Evolutionary conservation across 1,284 basidiomycete species (phyloP).

Genomic region (Rhodotorula sp.): DNA sequence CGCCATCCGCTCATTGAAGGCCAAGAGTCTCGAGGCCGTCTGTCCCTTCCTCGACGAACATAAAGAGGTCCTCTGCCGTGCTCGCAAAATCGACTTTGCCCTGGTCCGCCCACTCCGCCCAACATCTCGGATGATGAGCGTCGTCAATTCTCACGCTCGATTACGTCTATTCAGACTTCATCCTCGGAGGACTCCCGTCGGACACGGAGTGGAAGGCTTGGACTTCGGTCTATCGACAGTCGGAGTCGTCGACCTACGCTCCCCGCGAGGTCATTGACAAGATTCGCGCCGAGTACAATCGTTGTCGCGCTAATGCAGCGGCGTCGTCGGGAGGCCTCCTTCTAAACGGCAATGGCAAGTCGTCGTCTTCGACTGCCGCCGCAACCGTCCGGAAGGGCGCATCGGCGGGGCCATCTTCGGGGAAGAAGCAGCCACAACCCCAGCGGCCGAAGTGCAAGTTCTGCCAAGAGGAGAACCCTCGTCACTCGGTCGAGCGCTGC

Average conservation of each 20-base stretch:
- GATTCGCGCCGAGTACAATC: not conserved
- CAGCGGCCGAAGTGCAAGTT: not conserved
- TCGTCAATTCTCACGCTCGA: not conserved
- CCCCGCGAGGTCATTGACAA: not conserved
- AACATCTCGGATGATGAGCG: not conserved
- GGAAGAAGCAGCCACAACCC: not conserved
- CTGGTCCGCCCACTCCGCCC: not conserved
- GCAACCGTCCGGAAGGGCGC: not conserved
- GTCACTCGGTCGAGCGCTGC: not conserved
- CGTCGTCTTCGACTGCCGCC: not conserved
- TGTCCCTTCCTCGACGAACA: not conserved
- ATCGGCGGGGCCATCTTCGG: too few relatives aligned
- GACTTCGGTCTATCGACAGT: not conserved
- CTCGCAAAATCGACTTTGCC: not conserved
- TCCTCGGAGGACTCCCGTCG: not conserved
- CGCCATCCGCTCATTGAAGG: not conserved
- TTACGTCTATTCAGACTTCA: not conserved
- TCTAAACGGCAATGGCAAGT: not conserved
- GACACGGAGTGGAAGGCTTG: not conserved
- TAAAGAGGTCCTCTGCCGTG: not conserved
- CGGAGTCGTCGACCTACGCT: not conserved
- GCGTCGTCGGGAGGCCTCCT: not conserved
- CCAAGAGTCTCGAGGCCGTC: too few relatives aligned
- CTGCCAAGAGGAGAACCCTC: not conserved
- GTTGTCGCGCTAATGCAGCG: not conserved